phyloP scores from a whole-genome alignment of 2,329 filamentous ascomycete genomes.

The Cladophialophora exuberans region DNA sequence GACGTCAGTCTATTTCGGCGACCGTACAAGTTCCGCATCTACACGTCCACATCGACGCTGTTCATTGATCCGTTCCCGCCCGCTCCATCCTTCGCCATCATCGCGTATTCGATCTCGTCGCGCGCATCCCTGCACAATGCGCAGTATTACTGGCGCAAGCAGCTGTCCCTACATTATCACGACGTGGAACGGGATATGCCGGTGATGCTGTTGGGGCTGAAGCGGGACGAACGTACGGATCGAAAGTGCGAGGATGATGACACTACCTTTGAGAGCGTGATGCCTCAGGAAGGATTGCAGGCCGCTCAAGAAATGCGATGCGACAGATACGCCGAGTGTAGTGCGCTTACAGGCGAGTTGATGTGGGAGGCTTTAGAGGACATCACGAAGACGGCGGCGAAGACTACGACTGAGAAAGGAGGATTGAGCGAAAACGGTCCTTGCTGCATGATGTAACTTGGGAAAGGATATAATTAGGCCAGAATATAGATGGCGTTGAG shows the following conservation, averaged over 20 bases:
- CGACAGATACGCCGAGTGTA: slow-evolving; percentile 67
- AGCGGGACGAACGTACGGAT: slow-evolving; percentile 51
- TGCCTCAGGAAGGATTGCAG: slow-evolving; percentile 53
- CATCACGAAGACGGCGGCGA: slow-evolving; percentile 60
- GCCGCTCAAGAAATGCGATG: slow-evolving; percentile 64
- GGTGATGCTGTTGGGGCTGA: slow-evolving; percentile 62
- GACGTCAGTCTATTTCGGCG: slow-evolving; percentile 58
- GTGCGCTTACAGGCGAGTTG: slow-evolving; percentile 63
- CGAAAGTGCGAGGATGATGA: slow-evolving; percentile 27
- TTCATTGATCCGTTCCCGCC: slow-evolving; percentile 60
- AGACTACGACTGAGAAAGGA: slow-evolving; percentile 59
- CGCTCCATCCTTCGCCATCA: slow-evolving; percentile 57
- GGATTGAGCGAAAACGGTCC: slow-evolving; percentile 49
- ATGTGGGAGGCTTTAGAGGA: slow-evolving; percentile 64
- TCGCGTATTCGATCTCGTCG: slow-evolving; percentile 63
- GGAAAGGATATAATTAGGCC: neutral
- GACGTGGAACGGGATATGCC: slow-evolving; percentile 52
- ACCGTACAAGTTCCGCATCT: slow-evolving; percentile 57
- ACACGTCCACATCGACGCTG: slow-evolving; percentile 60
- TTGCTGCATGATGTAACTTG: slow-evolving; percentile 46
- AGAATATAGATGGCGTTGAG: too few species aligned
- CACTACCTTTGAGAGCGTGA: slow-evolving; percentile 39
- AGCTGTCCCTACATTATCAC: slow-evolving; percentile 54
- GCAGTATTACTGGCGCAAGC: slow-evolving; percentile 48
- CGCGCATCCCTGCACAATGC: slow-evolving; percentile 55